phyloP scores from a whole-genome alignment of 2,329 filamentous ascomycete genomes.

The Pseudocercospora fuligena region DNA sequence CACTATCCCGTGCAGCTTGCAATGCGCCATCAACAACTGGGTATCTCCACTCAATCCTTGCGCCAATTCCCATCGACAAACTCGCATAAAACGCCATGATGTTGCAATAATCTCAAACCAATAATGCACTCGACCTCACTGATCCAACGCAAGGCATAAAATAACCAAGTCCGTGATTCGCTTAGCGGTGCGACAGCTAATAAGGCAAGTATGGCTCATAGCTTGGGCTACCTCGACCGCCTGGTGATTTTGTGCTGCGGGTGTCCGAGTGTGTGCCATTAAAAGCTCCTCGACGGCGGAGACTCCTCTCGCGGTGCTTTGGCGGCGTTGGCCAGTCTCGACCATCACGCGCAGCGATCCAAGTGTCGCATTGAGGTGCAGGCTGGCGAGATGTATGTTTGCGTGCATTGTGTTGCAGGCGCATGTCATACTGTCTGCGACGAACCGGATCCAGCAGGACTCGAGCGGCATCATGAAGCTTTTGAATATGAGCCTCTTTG shows the following conservation, averaged over 20 bases:
- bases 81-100: not conserved
- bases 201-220: not conserved
- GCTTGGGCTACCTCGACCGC: slow-evolving; percentile 1
- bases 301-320: not conserved
- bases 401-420: not conserved
- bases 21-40: not conserved
- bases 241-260: not conserved
- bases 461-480: not conserved
- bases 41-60: not conserved
- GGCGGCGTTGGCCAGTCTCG: slow-evolving; percentile 19
- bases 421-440: slow-evolving; percentile 1
- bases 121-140: not conserved
- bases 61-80: not conserved
- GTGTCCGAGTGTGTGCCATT: not conserved
- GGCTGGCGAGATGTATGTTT: not conserved
- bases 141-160: not conserved
- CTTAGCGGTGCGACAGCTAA: not conserved
- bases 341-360: slow-evolving; percentile 20
- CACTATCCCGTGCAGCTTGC: not conserved
- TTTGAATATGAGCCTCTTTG: not conserved
- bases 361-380: slow-evolving; percentile 12
- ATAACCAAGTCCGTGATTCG: not conserved
- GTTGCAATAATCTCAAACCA: not conserved
- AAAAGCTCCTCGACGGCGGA: not conserved
- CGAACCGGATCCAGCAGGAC: not conserved